phyloP scores from a whole-genome alignment of 768 basidiomycete species.

The Leucosporidium creatinivorum region DNA sequence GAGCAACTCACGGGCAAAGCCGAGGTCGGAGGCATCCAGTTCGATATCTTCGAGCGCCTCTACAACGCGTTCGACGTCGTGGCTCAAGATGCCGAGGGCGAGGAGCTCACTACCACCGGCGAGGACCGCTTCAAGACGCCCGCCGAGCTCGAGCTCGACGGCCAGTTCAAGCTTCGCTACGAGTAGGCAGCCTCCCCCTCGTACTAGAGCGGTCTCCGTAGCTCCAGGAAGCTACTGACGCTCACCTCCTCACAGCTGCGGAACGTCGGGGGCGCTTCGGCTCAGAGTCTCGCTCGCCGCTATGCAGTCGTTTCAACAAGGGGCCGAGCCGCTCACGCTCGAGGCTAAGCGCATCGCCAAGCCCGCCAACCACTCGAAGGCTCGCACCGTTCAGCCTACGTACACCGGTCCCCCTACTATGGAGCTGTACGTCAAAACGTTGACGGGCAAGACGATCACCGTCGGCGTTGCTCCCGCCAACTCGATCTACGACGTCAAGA shows the following conservation, averaged over 20 bases:
- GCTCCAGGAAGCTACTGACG: no score
- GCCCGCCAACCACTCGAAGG: not conserved
- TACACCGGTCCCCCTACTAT: conserved; percentile 38
- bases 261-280: no score
- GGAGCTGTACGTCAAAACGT: conserved; percentile 76
- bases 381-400: no score
- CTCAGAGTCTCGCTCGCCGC: no score
- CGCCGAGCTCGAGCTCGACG: not conserved
- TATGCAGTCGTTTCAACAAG: no score
- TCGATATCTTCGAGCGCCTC: not conserved
- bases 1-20: conserved; percentile 7
- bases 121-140: not conserved
- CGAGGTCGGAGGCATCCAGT: not conserved
- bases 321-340: not conserved
- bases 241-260: no score
- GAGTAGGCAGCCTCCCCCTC: not conserved
- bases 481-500: conserved; percentile 49
- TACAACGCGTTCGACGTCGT: not conserved
- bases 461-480: conserved; percentile 48
- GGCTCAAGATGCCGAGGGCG: not conserved
- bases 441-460: conserved; percentile 61
- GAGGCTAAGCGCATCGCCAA: not conserved
- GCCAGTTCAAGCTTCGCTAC: not conserved
- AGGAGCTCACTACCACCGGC: not conserved
- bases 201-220: no score